phyloP scores from a whole-genome alignment of 1,139 yeast genomes.

The Tardiomyces digboiensis region DNA sequence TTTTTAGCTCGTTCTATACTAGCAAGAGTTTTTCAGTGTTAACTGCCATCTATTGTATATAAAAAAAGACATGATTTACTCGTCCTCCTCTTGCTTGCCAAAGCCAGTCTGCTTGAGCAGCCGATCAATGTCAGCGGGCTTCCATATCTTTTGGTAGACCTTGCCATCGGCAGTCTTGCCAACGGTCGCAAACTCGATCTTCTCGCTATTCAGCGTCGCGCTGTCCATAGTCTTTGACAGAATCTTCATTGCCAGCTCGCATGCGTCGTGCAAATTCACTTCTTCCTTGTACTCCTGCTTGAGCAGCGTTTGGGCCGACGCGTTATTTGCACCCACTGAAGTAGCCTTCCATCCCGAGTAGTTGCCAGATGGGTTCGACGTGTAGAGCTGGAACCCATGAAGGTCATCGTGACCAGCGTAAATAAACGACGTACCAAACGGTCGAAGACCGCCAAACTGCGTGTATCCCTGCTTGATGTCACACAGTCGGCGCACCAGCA shows the following conservation, averaged over 20 bases:
- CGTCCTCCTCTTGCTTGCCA: slow-evolving; percentile 41
- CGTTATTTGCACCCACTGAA: slow-evolving; percentile 91
- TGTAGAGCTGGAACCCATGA: slow-evolving; percentile 84
- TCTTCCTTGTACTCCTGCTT: slow-evolving; percentile 94
- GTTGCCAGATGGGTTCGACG: slow-evolving; percentile 96
- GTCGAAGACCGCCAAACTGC: slow-evolving; percentile 97
- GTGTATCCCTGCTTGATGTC: slow-evolving; percentile 97
- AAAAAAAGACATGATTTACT: slow-evolving; percentile 16
- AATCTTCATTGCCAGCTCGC: slow-evolving; percentile 83
- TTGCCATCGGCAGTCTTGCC: slow-evolving; percentile 40
- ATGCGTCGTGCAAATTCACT: slow-evolving; percentile 65
- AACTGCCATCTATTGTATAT: too few relatives aligned
- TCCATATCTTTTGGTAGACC: slow-evolving; percentile 67
- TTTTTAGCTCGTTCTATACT: too few relatives aligned
- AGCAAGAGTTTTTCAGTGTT: too few relatives aligned
- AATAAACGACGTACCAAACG: slow-evolving; percentile 94
- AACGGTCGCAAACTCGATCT: slow-evolving; percentile 84
- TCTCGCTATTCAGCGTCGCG: slow-evolving; percentile 75
- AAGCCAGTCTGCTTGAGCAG: slow-evolving; percentile 70
- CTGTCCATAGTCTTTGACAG: slow-evolving; percentile 92
- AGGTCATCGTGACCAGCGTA: slow-evolving; percentile 95
- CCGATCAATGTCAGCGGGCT: slow-evolving; percentile 62
- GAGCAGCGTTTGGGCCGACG: slow-evolving; percentile 91
- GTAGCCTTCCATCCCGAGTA: slow-evolving; percentile 99
- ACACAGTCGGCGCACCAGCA: slow-evolving; percentile 79